These are phyloP conservation scores for Schoenoplectus tabernaemontani DNA, from an alignment of 202 grass and related monocot genomes.

Conservation along the genomic window DNA sequence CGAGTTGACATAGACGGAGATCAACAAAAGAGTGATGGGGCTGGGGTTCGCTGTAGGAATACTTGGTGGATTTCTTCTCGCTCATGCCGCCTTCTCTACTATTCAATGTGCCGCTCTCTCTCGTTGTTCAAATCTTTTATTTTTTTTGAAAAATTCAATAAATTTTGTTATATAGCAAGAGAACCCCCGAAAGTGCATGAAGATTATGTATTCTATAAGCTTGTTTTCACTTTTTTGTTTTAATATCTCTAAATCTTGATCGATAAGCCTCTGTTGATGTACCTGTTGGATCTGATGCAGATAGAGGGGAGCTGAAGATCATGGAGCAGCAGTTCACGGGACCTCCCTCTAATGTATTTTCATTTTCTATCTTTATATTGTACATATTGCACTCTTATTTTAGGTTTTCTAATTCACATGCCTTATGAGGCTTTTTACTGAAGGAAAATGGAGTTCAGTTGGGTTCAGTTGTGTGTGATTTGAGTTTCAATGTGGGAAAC, in stretches of 20 bases:
- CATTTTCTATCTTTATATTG: background rate
- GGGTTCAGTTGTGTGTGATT: background rate
- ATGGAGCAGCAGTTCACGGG: slow-evolving; percentile 77
- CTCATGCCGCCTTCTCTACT: slow-evolving; percentile 72
- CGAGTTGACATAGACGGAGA: background rate
- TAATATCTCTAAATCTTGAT: background rate
- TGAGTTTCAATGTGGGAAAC: background rate
- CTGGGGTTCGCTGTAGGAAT: slow-evolving; percentile 64
- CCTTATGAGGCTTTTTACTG: background rate
- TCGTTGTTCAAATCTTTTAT: background rate
- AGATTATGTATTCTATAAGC: background rate
- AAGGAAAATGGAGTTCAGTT: background rate
- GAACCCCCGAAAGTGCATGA: background rate
- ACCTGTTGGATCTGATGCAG: slow-evolving; percentile 25
- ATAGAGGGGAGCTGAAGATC: slow-evolving; percentile 82
- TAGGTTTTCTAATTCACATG: background rate
- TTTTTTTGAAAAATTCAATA: background rate
- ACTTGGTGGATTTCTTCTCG: slow-evolving; percentile 64
- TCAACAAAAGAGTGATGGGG: slow-evolving; percentile 34
- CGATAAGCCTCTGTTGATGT: background rate
- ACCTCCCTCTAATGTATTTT: slow-evolving; percentile 56
- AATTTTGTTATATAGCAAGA: background rate
- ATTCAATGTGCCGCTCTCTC: slow-evolving; percentile 35
- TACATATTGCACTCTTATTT: background rate
- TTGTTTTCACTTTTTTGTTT: background rate